These are phyloP conservation scores for Sugiyamaella neomexicana DNA, from an alignment of 1,139 yeast species.

Conservation along the genomic window DNA sequence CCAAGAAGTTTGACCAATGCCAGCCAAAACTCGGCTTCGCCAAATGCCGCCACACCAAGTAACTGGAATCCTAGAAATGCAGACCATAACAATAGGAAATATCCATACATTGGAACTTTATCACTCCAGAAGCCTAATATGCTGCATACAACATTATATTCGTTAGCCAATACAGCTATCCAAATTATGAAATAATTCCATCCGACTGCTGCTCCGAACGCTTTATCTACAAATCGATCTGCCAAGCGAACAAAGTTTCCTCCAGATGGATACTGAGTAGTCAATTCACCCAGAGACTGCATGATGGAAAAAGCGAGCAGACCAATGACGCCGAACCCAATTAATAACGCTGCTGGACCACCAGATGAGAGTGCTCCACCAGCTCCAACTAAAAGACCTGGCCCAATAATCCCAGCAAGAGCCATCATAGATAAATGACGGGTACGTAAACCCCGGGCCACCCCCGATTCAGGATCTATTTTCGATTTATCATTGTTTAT, in stretches of 20 bases:
- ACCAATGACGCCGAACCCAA: constrained; percentile 61
- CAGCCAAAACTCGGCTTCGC: constrained; percentile 67
- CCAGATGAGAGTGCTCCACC: constrained; percentile 60
- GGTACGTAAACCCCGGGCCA: constrained; percentile 52
- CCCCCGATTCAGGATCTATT: constrained; percentile 42
- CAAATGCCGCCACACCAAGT: constrained; percentile 59
- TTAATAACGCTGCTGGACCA: constrained; percentile 63
- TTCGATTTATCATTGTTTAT: constrained; percentile 8
- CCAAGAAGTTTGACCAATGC: constrained; percentile 58
- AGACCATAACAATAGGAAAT: constrained; percentile 56
- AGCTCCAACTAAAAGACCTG: constrained; percentile 66
- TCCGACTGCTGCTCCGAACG: constrained; percentile 61
- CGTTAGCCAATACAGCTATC: constrained; percentile 61
- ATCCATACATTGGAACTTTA: constrained; percentile 60
- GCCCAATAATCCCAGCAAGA: constrained; percentile 66
- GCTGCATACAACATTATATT: constrained; percentile 56
- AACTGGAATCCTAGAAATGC: constrained; percentile 56
- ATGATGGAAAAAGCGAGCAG: constrained; percentile 58
- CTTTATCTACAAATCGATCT: constrained; percentile 56
- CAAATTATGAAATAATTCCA: constrained; percentile 64
- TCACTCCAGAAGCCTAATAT: constrained; percentile 61
- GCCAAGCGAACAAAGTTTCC: constrained; percentile 66
- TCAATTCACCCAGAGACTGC: constrained; percentile 65
- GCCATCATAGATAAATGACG: constrained; percentile 61
- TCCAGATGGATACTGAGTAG: constrained; percentile 59